phyloP scores from a whole-genome alignment of 305 asterid species.

The Lippia alba region DNA sequence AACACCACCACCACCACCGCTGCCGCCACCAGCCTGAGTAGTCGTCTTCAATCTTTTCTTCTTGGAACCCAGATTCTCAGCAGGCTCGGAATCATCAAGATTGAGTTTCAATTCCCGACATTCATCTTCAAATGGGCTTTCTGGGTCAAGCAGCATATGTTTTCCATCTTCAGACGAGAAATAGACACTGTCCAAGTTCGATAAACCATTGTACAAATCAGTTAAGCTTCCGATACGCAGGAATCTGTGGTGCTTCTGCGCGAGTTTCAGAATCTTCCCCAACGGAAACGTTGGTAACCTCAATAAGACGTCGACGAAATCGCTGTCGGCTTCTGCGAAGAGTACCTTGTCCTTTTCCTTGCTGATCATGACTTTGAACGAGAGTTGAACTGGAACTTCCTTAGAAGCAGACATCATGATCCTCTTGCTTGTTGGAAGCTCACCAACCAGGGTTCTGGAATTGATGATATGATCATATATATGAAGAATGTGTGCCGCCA shows the following conservation, averaged over 20 bases:
- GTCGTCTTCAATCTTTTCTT: background rate
- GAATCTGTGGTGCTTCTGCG: background rate
- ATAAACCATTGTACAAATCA: constrained; percentile 15
- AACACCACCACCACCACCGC: constrained; percentile 1
- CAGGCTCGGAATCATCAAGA: constrained; percentile 5
- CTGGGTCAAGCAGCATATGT: constrained; percentile 16
- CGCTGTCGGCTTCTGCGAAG: constrained; percentile 22
- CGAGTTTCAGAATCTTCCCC: constrained; percentile 2
- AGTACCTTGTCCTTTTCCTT: constrained; percentile 10
- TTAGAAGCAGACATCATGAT: background rate
- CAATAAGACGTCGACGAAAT: background rate
- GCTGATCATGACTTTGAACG: background rate
- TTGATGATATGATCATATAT: no score
- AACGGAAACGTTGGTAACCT: constrained; percentile 27
- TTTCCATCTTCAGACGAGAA: background rate
- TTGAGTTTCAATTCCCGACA: constrained; percentile 26
- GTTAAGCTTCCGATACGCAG: constrained; percentile 29
- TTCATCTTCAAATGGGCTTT: background rate
- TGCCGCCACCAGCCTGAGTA: background rate
- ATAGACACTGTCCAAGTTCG: background rate
- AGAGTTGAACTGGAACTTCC: background rate
- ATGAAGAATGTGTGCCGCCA: no score
- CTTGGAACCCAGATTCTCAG: background rate
- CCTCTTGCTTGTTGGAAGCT: background rate
- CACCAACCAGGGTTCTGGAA: no score